Percentiles rank a stretch among this genome's conserved stretches.
These are phyloP conservation scores for Ustulina deusta DNA, from an alignment of 2,329 filamentous ascomycete genomes.

Conservation along the genomic window DNA sequence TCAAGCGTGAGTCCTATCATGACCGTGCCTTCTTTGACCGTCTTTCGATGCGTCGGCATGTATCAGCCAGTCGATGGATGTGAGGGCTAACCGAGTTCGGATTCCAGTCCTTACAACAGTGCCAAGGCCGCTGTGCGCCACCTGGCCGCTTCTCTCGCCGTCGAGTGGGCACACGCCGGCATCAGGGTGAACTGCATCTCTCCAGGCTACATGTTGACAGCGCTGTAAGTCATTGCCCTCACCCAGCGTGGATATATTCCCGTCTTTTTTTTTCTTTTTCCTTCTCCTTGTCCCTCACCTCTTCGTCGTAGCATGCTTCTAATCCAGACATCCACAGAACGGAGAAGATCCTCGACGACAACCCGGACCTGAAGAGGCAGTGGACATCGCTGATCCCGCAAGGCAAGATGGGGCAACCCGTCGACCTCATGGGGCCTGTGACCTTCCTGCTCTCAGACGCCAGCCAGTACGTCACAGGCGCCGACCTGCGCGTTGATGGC, in stretches of 20 bases:
- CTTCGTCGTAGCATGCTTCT: conserved; percentile 10
- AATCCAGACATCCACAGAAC: conserved; percentile 66
- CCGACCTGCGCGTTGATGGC: conserved; percentile 85
- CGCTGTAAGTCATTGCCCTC: conserved; percentile 72
- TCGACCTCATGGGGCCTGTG: conserved; percentile 93
- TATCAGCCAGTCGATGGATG: neutral
- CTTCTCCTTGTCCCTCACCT: too few relatives aligned
- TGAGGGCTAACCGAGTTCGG: conserved; percentile 34
- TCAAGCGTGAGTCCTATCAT: conserved; percentile 69
- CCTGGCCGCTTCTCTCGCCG: conserved; percentile 85
- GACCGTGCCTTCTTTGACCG: neutral
- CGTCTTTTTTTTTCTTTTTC: neutral
- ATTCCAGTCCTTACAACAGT: conserved; percentile 81
- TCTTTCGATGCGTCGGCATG: neutral
- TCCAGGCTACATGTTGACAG: conserved; percentile 96
- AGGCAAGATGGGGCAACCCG: conserved; percentile 91
- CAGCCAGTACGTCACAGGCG: conserved; percentile 76
- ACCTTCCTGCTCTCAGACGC: conserved; percentile 87
- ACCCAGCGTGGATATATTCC: neutral
- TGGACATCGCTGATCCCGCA: conserved; percentile 94
- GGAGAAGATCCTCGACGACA: conserved; percentile 93
- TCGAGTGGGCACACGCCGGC: conserved; percentile 89
- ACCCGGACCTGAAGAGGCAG: conserved; percentile 87
- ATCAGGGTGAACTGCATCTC: conserved; percentile 97
- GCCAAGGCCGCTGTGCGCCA: conserved; percentile 94